Evolutionary conservation across 805 yeast species (phyloP).

Genomic region (Lipomyces mesembrius): DNA sequence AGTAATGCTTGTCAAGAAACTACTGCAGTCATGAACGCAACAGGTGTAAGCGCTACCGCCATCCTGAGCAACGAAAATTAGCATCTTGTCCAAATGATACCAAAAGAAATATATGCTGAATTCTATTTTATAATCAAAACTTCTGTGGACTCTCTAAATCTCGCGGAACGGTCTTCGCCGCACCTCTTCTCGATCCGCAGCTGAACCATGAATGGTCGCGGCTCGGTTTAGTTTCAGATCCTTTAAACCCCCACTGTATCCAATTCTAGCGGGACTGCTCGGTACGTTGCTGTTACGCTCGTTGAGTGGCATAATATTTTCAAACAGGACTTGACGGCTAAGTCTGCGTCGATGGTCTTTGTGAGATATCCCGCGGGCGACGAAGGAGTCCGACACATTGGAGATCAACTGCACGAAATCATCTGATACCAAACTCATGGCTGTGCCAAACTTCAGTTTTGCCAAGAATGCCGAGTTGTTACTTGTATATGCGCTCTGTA

Average conservation of each 20-base stretch:
- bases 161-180: conserved; percentile 7
- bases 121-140: not conserved
- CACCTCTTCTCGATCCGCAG: conserved; percentile 8
- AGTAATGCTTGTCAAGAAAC: not conserved
- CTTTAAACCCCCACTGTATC: conserved; percentile 23
- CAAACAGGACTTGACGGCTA: conserved; percentile 14
- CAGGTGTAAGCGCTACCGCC: not conserved
- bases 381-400: conserved; percentile 10
- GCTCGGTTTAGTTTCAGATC: conserved; percentile 27
- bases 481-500: conserved; percentile 17
- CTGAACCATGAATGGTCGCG: conserved; percentile 22
- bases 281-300: conserved; percentile 18
- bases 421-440: conserved; percentile 29
- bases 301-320: conserved; percentile 29
- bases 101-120: not conserved
- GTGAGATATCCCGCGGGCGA: conserved; percentile 19
- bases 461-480: conserved; percentile 25
- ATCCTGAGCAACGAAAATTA: not conserved
- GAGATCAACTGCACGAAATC: conserved; percentile 25
- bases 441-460: conserved; percentile 29
- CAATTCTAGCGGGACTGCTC: conserved; percentile 5
- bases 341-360: conserved; percentile 26
- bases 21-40: not conserved
- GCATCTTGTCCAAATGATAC: not conserved
- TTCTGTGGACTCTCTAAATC: not conserved